Conservation (phyloP, 2,329 filamentous ascomycete species). For the Pyricularia sp. region DNA sequence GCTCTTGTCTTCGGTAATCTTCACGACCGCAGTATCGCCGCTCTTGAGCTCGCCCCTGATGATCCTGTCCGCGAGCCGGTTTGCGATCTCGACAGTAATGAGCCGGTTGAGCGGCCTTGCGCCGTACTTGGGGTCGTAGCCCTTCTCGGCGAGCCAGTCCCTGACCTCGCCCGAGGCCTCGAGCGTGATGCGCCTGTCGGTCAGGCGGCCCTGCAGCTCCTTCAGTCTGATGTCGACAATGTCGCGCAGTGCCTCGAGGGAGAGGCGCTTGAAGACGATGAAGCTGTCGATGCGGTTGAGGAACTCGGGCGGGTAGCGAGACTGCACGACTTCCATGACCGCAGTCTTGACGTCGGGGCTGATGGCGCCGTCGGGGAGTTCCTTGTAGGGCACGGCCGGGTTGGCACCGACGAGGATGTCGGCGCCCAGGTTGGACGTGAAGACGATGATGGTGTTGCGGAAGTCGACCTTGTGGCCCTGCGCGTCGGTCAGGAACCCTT, state of each 20-base stretch:
- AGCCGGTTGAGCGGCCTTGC: conserved; percentile 85
- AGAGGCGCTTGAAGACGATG: conserved; percentile 87
- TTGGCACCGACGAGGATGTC: conserved; percentile 78
- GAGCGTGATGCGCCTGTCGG: conserved; percentile 76
- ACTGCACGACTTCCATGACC: conserved; percentile 80
- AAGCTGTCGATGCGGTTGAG: conserved; percentile 95
- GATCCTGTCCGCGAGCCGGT: conserved; percentile 81
- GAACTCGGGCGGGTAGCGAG: conserved; percentile 79
- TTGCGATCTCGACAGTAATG: conserved; percentile 83
- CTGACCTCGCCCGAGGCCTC: conserved; percentile 63
- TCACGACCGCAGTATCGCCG: conserved; percentile 65
- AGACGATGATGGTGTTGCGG: conserved; percentile 89
- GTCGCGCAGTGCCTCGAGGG: conserved; percentile 67
- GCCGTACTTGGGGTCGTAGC: conserved; percentile 87
- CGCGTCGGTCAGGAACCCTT: conserved; percentile 89
- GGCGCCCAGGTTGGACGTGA: conserved; percentile 91
- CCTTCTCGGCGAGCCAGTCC: conserved; percentile 78
- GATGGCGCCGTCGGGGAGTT: conserved; percentile 58
- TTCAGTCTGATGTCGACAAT: conserved; percentile 88
- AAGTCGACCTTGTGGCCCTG: conserved; percentile 97
- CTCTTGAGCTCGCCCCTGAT: conserved; percentile 74
- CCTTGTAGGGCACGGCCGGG: conserved; percentile 46
- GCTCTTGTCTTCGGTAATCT: conserved; percentile 52
- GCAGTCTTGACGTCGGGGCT: conserved; percentile 63
- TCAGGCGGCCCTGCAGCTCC: conserved; percentile 74